Evolutionary conservation across 352 stramenopile genomes (phyloP).

Genomic region (Hyphochytrium catenoides): DNA sequence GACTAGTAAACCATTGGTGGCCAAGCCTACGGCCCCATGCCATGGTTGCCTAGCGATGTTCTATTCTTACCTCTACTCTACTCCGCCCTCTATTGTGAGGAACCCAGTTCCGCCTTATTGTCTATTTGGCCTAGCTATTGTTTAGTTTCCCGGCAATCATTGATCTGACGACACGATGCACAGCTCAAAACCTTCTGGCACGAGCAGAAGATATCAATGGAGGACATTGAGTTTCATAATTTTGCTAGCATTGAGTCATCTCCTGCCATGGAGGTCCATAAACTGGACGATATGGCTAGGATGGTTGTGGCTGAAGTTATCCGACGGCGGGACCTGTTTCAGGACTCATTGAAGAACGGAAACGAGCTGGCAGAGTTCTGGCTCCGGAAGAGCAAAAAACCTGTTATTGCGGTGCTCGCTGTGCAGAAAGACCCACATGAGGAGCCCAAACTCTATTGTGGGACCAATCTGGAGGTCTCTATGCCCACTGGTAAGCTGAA

Average conservation of each 20-base stretch:
- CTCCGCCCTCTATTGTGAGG: too few relatives aligned
- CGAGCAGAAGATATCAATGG: constrained; percentile 74
- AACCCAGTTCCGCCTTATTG: too few relatives aligned
- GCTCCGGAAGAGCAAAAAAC: constrained; percentile 92
- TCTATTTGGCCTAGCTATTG: too few relatives aligned
- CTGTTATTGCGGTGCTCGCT: constrained; percentile 87
- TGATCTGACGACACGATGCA: too few relatives aligned
- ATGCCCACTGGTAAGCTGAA: too few relatives aligned
- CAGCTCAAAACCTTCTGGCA: constrained; percentile 98
- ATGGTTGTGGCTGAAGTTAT: constrained; percentile 80
- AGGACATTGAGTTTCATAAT: constrained; percentile 85
- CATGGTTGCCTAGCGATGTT: too few relatives aligned
- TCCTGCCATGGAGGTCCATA: constrained; percentile 47
- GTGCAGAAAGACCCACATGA: constrained; percentile 53
- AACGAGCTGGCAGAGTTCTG: constrained; percentile 85
- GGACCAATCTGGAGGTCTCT: constrained; percentile 96
- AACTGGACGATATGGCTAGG: constrained; percentile 50
- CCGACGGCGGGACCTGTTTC: constrained; percentile 50
- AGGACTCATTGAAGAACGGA: constrained; percentile 21
- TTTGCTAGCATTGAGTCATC: constrained; percentile 94
- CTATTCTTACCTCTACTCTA: too few relatives aligned
- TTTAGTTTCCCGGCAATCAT: too few relatives aligned
- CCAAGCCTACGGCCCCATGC: too few relatives aligned
- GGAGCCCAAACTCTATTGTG: constrained; percentile 58
- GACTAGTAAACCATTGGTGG: too few relatives aligned